Evolutionary conservation across 345 rosid genomes (phyloP), one percentile per base, ranked within the genome.

Genomic region (Aurinia saxatilis): DNA sequence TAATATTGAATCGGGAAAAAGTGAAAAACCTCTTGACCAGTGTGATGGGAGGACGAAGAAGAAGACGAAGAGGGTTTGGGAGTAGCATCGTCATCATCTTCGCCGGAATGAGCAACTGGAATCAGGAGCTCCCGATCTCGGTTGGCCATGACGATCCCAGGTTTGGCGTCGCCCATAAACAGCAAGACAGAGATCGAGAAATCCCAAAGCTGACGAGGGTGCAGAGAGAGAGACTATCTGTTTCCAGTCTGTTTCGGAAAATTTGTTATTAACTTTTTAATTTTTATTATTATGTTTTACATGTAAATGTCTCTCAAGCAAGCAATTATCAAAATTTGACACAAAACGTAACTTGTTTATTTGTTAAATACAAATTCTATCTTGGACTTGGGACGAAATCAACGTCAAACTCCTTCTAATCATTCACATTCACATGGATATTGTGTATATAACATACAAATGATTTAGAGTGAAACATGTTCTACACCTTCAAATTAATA

Each of bases 101-200:
- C 73, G 7, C 49, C 68, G 56, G 87, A 64, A 55, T 82, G 78
- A 50, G 86, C 78, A 63, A 86, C 91, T n/a, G 88, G 96, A 63
- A 91, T 88, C 38, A 87, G 85, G 65, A 87, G 87, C 81, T 91
- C 98, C 39, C 91, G 96, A 82, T 90, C 97, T 81, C 90, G 75
- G 57, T 68, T 71, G 0, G 81, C 77, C 84, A 84, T 82, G 49
- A 68, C 82, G 75, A 80, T 85, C 77, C 78, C 58, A 27, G 86
- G 78, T 77, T 85, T 87, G 41, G 86, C 87, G 73, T 90, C 95
- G 65, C 84, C 97, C 95, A 90, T 87, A 21, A 44, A 67, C 76
- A 51, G 41, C 53, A 47, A 44, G 0, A 54, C n/a, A 51, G 11
- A 18, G n/a, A 36, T 4, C 6, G 5, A 5, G 31, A 23, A 8